These are phyloP conservation scores for Castanea sativa DNA, from an alignment of 306 rosid genomes.

Conservation along the genomic window DNA sequence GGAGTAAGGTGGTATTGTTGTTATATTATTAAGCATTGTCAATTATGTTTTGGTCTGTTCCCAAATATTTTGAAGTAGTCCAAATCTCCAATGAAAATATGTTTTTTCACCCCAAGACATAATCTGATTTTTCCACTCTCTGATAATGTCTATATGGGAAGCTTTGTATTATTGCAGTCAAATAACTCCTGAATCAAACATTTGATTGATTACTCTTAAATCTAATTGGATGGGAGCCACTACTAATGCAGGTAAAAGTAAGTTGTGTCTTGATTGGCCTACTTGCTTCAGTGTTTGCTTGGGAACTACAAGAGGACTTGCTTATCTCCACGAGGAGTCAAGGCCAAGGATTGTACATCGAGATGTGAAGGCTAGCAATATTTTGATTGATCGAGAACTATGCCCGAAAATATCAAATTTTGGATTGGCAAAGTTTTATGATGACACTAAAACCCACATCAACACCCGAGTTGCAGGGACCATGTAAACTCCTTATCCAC, in stretches of 20 bases:
- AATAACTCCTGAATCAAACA: no score
- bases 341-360: conserved; percentile 69
- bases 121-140: no score
- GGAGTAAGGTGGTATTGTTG: no score
- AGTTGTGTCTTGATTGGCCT: conserved; percentile 52
- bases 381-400: conserved; percentile 60
- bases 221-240: no score
- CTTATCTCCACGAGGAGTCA: conserved; percentile 78
- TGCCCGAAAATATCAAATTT: conserved; percentile 76
- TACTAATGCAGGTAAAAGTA: conserved; percentile 31
- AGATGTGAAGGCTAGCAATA: conserved; percentile 82
- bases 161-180: no score
- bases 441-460: conserved; percentile 69
- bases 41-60: no score
- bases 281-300: conserved; percentile 59
- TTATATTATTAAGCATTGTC: no score
- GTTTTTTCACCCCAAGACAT: no score
- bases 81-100: no score
- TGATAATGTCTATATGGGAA: no score
- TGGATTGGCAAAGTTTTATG: conserved; percentile 77
- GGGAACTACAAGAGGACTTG: conserved; percentile 68
- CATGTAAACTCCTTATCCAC: conserved; percentile 40
- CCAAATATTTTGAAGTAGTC: no score
- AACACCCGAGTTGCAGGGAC: conserved; percentile 73
- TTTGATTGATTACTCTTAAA: no score